Conservation (phyloP, 192 early-diverging fungal genomes). For the Fimicolochytrium jonesii region DNA sequence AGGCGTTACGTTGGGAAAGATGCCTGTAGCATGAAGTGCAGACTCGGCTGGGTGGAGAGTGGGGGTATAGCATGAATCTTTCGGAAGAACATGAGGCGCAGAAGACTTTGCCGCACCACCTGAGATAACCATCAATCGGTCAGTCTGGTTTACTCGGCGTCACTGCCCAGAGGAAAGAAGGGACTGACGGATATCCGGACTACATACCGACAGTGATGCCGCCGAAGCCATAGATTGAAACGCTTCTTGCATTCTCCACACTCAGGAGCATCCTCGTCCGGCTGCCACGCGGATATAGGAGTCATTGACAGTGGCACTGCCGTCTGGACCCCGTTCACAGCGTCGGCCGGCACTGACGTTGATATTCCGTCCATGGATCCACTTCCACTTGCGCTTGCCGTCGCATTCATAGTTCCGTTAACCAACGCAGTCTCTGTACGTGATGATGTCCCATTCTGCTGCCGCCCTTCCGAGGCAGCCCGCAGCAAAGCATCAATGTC, state of each 20-base stretch:
- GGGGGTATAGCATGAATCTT: slow-evolving; percentile 44
- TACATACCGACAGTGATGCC: slow-evolving; percentile 81
- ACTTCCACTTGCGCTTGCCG: no score
- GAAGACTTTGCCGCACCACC: slow-evolving; percentile 78
- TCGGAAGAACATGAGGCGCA: slow-evolving; percentile 75
- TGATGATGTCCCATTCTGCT: no score
- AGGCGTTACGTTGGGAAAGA: slow-evolving; percentile 17
- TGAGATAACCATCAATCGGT: slow-evolving; percentile 4
- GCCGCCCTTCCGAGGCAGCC: no score
- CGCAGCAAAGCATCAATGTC: no score
- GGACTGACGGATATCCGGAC: background rate
- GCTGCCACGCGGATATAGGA: slow-evolving; percentile 61
- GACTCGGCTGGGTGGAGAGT: slow-evolving; percentile 47
- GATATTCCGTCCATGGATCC: no score
- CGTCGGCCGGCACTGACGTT: background rate
- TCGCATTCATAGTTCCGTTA: no score
- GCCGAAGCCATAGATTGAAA: slow-evolving; percentile 72
- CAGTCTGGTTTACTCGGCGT: no score
- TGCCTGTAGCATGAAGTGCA: slow-evolving; percentile 50
- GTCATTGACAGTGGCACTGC: slow-evolving; percentile 4
- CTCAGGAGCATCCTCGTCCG: slow-evolving; percentile 59
- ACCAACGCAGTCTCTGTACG: no score
- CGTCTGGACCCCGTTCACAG: background rate
- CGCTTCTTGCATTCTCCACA: slow-evolving; percentile 66
- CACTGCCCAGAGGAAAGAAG: no score